A percentile compares a stretch with the other conserved stretches of the same genome.
Evolutionary conservation across 192 early-diverging fungal genomes (phyloP).

Genomic region (Podila epicladia): DNA sequence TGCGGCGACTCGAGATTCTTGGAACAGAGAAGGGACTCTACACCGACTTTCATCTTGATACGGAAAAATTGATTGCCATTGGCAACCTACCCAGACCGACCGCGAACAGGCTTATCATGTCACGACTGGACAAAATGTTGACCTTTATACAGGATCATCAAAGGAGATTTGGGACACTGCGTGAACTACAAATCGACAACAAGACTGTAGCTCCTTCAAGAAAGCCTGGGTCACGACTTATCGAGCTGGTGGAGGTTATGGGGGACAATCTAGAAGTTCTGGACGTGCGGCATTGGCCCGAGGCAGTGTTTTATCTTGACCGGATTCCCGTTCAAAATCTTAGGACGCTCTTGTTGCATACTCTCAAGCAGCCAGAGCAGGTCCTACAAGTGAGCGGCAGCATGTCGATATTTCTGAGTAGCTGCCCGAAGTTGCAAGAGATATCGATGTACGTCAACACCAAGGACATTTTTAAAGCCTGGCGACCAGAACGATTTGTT

Average conservation of each 20-base stretch:
- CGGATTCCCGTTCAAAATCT: slow-evolving; percentile 21
- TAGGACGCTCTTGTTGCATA: slow-evolving; percentile 15
- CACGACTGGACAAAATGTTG: slow-evolving; percentile 24
- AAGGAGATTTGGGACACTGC: slow-evolving; percentile 25
- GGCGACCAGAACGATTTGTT: slow-evolving; percentile 7
- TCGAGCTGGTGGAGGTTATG: slow-evolving; percentile 45
- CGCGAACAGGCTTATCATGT: background rate
- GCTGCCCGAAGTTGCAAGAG: slow-evolving; percentile 21
- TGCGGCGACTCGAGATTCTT: slow-evolving; percentile 29
- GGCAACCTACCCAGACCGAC: background rate
- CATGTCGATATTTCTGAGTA: slow-evolving; percentile 14
- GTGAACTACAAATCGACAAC: slow-evolving; percentile 35
- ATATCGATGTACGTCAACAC: slow-evolving; percentile 18
- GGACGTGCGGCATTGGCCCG: slow-evolving; percentile 37
- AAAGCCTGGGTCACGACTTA: slow-evolving; percentile 4
- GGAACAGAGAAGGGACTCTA: slow-evolving; percentile 28
- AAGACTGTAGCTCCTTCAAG: background rate
- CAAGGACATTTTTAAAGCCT: slow-evolving; percentile 16
- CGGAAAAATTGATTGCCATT: background rate
- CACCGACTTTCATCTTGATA: slow-evolving; percentile 17
- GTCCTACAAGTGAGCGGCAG: slow-evolving; percentile 6
- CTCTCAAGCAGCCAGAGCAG: slow-evolving; percentile 21
- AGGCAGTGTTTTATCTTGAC: slow-evolving; percentile 36
- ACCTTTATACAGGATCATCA: slow-evolving; percentile 45
- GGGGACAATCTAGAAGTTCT: slow-evolving; percentile 33